Conservation (phyloP, 1,284 basidiomycete genomes). For the Rhodotorula sp. region DNA sequence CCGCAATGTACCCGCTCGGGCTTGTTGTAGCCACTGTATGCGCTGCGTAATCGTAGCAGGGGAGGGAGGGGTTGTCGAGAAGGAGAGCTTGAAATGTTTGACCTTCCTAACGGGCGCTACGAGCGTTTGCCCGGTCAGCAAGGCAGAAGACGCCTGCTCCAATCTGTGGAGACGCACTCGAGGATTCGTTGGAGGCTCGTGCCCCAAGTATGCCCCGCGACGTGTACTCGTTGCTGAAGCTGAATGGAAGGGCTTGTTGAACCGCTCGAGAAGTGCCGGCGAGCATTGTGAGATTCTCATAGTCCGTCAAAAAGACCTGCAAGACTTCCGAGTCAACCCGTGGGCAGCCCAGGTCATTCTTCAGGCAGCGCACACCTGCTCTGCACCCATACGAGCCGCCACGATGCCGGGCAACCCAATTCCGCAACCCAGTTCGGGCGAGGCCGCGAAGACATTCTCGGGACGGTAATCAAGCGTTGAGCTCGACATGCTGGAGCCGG, state of each 20-base stretch:
- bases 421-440: slow-evolving; percentile 16
- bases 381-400: slow-evolving; percentile 12
- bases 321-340: background rate
- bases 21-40: no score
- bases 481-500: background rate
- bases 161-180: background rate
- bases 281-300: slow-evolving; percentile 6
- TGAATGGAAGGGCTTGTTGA: background rate
- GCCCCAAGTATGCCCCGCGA: slow-evolving; percentile 16
- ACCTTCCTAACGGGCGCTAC: no score
- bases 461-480: background rate
- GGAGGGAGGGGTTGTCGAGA: no score
- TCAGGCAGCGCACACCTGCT: background rate
- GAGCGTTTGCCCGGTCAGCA: background rate
- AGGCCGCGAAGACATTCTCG: slow-evolving; percentile 10
- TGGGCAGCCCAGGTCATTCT: no score
- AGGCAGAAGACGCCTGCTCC: background rate
- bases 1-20: no score
- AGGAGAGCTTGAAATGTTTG: no score
- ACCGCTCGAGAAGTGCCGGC: background rate
- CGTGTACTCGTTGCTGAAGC: background rate
- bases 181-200: background rate
- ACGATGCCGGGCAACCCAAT: slow-evolving; percentile 16
- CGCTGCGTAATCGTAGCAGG: no score
- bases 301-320: slow-evolving; percentile 26